phyloP scores from a whole-genome alignment of 2,329 filamentous ascomycete species.

The Sporothrix protearum region DNA sequence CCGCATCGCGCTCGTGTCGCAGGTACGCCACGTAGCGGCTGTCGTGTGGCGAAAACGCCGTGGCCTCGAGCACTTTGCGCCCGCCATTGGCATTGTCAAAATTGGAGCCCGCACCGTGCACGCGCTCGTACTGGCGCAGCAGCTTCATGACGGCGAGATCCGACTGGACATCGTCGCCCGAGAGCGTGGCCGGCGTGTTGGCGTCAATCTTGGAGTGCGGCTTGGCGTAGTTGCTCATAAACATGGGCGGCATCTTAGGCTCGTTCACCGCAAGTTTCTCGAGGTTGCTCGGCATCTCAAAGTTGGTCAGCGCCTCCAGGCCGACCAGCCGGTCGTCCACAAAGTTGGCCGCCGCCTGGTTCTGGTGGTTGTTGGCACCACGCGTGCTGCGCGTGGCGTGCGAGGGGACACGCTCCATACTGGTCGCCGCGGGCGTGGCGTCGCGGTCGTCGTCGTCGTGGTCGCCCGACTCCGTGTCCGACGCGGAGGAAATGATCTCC shows the following conservation, averaged over 20 bases:
- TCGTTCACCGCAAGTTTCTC: slow-evolving; percentile 54
- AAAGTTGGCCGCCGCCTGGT: slow-evolving; percentile 43
- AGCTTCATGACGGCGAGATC: slow-evolving; percentile 58
- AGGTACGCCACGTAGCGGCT: slow-evolving; percentile 49
- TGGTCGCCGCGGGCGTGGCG: slow-evolving; percentile 40
- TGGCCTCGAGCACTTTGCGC: slow-evolving; percentile 54
- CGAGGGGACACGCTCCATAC: slow-evolving; percentile 62
- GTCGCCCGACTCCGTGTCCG: slow-evolving; percentile 53
- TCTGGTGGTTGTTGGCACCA: slow-evolving; percentile 44
- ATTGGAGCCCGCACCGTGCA: slow-evolving; percentile 53
- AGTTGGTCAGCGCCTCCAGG: slow-evolving; percentile 57
- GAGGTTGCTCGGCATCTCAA: slow-evolving; percentile 57
- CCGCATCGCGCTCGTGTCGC: slow-evolving; percentile 41
- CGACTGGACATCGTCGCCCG: slow-evolving; percentile 50
- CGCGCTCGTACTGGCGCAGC: slow-evolving; percentile 54
- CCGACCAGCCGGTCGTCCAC: slow-evolving; percentile 57
- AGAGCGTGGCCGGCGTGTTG: slow-evolving; percentile 52
- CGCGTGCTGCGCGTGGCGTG: slow-evolving; percentile 63
- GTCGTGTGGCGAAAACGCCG: slow-evolving; percentile 47
- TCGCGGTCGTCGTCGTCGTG: slow-evolving; percentile 49
- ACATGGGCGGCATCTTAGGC: slow-evolving; percentile 56
- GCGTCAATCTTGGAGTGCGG: slow-evolving; percentile 54
- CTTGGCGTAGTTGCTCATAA: slow-evolving; percentile 58
- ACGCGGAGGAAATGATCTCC: slow-evolving; percentile 47
- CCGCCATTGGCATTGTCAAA: slow-evolving; percentile 53